Percentiles rank a stretch among this genome's conserved stretches.
These are phyloP conservation scores for Agrostemma githago DNA, from an alignment of 148 eudicot genomes.

Conservation along the genomic window DNA sequence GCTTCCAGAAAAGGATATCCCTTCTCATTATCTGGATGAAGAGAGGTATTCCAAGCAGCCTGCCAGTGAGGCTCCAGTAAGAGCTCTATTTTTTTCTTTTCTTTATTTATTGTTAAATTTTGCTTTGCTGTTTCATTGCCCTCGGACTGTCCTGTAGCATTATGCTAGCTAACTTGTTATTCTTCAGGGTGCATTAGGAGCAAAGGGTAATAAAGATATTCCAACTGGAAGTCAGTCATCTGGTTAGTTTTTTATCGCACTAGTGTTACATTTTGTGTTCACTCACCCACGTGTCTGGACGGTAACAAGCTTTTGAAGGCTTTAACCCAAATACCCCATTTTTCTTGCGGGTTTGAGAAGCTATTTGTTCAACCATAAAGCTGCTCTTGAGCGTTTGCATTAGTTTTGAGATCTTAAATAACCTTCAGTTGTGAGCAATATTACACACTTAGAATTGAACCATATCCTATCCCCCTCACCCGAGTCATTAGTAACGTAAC, in stretches of 20 bases:
- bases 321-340: neutral
- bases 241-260: slow-evolving; percentile 41
- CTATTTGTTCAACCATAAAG: neutral
- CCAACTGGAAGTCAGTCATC: slow-evolving; percentile 57
- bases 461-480: neutral
- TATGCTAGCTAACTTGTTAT: slow-evolving; percentile 8
- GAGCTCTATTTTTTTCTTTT: slow-evolving; percentile 15
- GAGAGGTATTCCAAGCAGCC: slow-evolving; percentile 69
- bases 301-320: neutral
- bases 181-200: slow-evolving; percentile 58
- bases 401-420: neutral
- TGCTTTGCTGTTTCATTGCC: slow-evolving; percentile 7
- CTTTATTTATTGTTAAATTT: neutral
- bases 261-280: neutral
- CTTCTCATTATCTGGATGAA: slow-evolving; percentile 69
- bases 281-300: neutral
- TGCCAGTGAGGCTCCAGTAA: slow-evolving; percentile 74
- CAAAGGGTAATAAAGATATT: slow-evolving; percentile 33
- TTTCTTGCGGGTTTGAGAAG: neutral
- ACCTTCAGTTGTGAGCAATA: neutral
- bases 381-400: neutral
- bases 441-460: neutral
- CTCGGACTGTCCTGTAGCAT: slow-evolving; percentile 1
- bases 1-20: slow-evolving; percentile 87
- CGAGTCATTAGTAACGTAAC: neutral